A percentile compares a stretch with the other conserved stretches of the same genome.
Evolutionary conservation across 148 eudicot species (phyloP).

Genomic region (Vaccinium vitisidaea): DNA sequence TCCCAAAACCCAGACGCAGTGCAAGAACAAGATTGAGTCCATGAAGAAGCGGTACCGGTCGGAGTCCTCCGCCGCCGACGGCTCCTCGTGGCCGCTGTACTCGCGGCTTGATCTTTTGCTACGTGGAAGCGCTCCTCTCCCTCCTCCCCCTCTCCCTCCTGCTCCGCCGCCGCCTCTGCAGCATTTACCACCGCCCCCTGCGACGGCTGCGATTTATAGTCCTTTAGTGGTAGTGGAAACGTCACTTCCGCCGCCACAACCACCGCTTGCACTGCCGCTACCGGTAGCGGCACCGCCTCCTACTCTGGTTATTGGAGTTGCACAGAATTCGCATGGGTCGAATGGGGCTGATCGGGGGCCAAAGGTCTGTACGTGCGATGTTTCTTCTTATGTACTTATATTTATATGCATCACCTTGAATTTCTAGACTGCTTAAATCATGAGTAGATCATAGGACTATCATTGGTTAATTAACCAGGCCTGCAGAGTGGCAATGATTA

Average conservation of each 20-base stretch:
- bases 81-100: conserved; percentile 82
- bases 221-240: conserved; percentile 26
- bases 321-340: conserved; percentile 50
- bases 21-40: conserved; percentile 94
- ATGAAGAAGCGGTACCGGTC: conserved; percentile 93
- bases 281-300: conserved; percentile 6
- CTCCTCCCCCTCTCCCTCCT: conserved; percentile 14
- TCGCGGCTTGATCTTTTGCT: conserved; percentile 62
- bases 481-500: too few relatives aligned
- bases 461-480: too few relatives aligned
- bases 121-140: conserved; percentile 49
- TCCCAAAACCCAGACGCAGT: conserved; percentile 81
- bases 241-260: background rate
- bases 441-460: too few relatives aligned
- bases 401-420: too few relatives aligned
- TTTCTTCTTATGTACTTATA: background rate
- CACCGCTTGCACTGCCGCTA: background rate
- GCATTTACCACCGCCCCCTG: conserved; percentile 7
- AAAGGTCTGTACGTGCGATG: conserved; percentile 41
- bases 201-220: background rate
- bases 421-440: too few relatives aligned
- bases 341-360: conserved; percentile 41
- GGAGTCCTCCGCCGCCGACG: conserved; percentile 64
- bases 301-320: conserved; percentile 27
- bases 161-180: background rate